Percentiles rank a stretch among this genome's conserved stretches.
Conservation (phyloP, 257 asterid genomes). For the Solanum pimpinellifolium region DNA sequence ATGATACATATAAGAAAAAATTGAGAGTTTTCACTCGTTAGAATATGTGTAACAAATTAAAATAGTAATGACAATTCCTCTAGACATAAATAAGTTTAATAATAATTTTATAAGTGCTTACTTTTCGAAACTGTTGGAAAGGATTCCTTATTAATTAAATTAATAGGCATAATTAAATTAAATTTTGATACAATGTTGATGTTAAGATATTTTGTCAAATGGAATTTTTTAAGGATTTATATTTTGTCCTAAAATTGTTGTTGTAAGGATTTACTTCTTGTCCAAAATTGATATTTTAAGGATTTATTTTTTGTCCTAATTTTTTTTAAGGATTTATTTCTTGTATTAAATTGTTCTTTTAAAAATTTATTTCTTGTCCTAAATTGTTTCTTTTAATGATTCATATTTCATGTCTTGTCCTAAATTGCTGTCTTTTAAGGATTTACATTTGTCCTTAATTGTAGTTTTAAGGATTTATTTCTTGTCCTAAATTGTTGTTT, state of each 20-base stretch:
- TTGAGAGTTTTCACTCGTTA: no score
- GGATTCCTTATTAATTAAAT: no score
- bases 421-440: background rate
- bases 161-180: no score
- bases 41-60: no score
- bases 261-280: background rate
- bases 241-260: no score
- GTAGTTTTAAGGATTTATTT: background rate
- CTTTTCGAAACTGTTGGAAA: no score
- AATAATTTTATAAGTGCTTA: no score
- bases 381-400: background rate
- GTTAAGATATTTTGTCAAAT: background rate
- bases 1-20: no score
- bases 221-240: no score
- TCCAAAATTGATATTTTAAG: background rate
- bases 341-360: background rate
- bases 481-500: background rate
- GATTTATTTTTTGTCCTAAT: background rate
- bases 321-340: background rate
- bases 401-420: background rate
- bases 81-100: no score
- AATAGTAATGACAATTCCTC: no score
- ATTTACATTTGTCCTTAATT: background rate
- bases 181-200: background rate
- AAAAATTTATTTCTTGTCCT: background rate